Conservation (phyloP, 1,284 basidiomycete genomes). For the Moesziomyces sp. region DNA sequence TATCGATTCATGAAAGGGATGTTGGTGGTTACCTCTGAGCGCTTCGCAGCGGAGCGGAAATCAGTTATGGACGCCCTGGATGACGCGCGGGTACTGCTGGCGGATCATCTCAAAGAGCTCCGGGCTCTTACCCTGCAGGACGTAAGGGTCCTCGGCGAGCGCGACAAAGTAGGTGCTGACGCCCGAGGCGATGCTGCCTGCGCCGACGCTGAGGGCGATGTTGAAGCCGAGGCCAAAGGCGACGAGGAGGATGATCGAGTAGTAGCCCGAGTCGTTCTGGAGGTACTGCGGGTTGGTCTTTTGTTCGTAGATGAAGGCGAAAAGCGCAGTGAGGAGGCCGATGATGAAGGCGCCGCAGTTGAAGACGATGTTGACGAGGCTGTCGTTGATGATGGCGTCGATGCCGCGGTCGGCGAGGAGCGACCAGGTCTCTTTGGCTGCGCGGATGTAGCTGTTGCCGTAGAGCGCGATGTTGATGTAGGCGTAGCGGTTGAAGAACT, state of each 20-base stretch:
- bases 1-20: not conserved
- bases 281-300: constrained; percentile 60
- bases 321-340: constrained; percentile 80
- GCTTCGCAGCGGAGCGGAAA: not conserved
- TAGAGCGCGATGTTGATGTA: constrained; percentile 87
- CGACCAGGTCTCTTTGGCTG: constrained; percentile 92
- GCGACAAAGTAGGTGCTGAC: constrained; percentile 68
- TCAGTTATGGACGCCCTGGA: constrained; percentile 56
- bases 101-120: constrained; percentile 59
- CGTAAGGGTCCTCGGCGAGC: constrained; percentile 56
- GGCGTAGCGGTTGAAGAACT: constrained; percentile 71
- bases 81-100: constrained; percentile 66
- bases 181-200: constrained; percentile 63
- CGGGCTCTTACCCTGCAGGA: constrained; percentile 52
- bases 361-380: constrained; percentile 76
- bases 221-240: constrained; percentile 66
- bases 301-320: constrained; percentile 81
- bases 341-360: constrained; percentile 75
- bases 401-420: constrained; percentile 82
- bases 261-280: constrained; percentile 48
- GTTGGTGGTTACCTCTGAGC: not conserved
- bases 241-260: constrained; percentile 53
- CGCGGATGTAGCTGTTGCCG: constrained; percentile 83
- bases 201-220: constrained; percentile 66
- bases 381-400: constrained; percentile 86